Base-by-base conservation (phyloP, 1,284 basidiomycete genomes). In the Cutaneotrichosporon arboriforme region DNA sequence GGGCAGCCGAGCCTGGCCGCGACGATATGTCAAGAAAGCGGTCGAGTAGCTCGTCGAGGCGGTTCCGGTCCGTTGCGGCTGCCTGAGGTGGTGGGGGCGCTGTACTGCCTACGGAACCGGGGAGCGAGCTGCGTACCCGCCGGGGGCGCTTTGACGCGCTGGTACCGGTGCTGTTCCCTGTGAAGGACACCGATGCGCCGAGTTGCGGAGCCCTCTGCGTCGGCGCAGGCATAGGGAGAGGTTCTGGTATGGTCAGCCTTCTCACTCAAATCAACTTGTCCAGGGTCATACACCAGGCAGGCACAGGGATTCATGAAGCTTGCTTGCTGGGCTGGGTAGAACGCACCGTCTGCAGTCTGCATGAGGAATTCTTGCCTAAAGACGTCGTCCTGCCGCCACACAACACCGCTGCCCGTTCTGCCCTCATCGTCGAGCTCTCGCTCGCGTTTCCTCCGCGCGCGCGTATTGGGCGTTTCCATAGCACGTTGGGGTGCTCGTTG, bases 31-130 rank as follows among this genome's bases (percentile, higher is more conserved):
- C 51, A 14, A 57, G 39, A 12, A 52, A 57, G 1, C 47, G 44
- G 13, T 57, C 55, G 7, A 57, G 49, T 10, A 57, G 55, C 36
- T 53, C 55, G 45, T 57, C 55, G 3, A 57, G 55, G 3, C 47
- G 43, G 22, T 23, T 41, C 14, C 51, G 17, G 13, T 49, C 55
- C 2, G 26, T 44, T 12, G 38, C 20, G 14, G 41, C 36, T 4
- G 38, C n/a, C 2, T 20, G 10, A 0, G 51, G 45, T 17, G 2
- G 18, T 17, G 3, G 45, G 3, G 17, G 31, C 38, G n/a, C 35
- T n/a, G n/a, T n/a, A 33, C 5, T 46, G 18, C 17, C 20, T 1
- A 14, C 49, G 43, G 15, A 31, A 10, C 26, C 26, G 10, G 26
- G 26, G 26, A 31, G 26, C 26, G 26, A 31, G 10, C 26, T 31